Percentiles rank a stretch among this genome's conserved stretches.
Evolutionary conservation across 2,329 filamentous ascomycete species (phyloP).

Genomic region (Nannizzia gypsea): DNA sequence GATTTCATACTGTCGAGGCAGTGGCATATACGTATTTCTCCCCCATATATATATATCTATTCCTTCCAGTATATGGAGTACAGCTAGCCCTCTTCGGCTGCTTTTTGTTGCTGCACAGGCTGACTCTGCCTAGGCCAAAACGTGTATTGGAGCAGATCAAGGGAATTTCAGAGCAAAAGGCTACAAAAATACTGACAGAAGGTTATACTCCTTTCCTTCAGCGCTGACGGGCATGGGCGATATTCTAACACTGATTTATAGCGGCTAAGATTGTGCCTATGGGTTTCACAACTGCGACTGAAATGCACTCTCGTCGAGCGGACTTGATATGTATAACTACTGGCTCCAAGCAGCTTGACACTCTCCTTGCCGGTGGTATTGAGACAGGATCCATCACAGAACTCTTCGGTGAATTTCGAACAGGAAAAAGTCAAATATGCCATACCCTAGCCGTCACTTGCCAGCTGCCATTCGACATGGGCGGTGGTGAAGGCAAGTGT

Average conservation of each 20-base stretch:
- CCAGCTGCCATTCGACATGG: slow-evolving; percentile 97
- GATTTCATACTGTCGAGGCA: slow-evolving; percentile 89
- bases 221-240: background rate
- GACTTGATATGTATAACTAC: slow-evolving; percentile 97
- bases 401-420: slow-evolving; percentile 94
- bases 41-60: background rate
- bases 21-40: slow-evolving; percentile 72
- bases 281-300: slow-evolving; percentile 97
- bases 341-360: slow-evolving; percentile 94
- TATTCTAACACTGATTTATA: slow-evolving; percentile 26
- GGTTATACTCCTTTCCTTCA: slow-evolving; percentile 39
- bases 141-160: slow-evolving; percentile 88
- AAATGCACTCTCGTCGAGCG: slow-evolving; percentile 95
- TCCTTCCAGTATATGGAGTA: background rate
- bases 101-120: background rate
- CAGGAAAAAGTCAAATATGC: slow-evolving; percentile 96
- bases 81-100: background rate
- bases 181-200: slow-evolving; percentile 78
- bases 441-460: slow-evolving; percentile 98
- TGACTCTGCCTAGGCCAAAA: slow-evolving; percentile 40
- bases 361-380: slow-evolving; percentile 81
- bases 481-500: slow-evolving; percentile 94
- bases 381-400: slow-evolving; percentile 98
- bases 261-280: slow-evolving; percentile 94
- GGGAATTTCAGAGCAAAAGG: slow-evolving; percentile 94